phyloP scores from a whole-genome alignment of 2,329 filamentous ascomycete species.

The Exophiala sideris region DNA sequence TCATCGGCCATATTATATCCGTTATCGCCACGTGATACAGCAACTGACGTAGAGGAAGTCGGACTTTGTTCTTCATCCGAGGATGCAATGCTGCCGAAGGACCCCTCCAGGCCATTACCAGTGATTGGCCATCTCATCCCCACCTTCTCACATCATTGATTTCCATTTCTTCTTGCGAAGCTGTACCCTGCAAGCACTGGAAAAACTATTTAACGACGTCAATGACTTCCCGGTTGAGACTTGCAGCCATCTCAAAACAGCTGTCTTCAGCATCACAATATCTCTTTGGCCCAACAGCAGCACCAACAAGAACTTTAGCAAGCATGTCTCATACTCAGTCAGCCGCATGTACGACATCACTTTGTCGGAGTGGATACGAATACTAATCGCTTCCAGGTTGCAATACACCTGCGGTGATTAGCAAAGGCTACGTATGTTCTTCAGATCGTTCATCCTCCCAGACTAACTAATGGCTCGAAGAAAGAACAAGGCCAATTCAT shows the following conservation, averaged over 20 bases:
- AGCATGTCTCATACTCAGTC: conserved; percentile 23
- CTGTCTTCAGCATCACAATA: conserved; percentile 11
- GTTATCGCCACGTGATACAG: background rate
- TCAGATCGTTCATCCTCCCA: background rate
- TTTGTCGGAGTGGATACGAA: background rate
- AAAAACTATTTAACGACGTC: background rate
- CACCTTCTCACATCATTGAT: background rate
- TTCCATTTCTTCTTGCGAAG: background rate
- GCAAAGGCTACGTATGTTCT: conserved; percentile 16
- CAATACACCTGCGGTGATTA: conserved; percentile 23
- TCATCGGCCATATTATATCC: background rate
- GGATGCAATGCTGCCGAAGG: background rate
- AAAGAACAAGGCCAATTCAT: conserved; percentile 55
- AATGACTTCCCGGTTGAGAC: conserved; percentile 20
- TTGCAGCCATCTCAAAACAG: conserved; percentile 19
- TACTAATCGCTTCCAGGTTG: conserved; percentile 6
- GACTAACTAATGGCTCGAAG: background rate
- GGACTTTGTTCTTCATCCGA: background rate
- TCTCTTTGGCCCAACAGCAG: background rate
- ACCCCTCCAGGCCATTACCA: no score
- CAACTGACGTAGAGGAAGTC: background rate
- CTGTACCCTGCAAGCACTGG: no score
- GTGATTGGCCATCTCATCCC: background rate
- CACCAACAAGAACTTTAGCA: conserved; percentile 15
- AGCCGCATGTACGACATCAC: conserved; percentile 11